Evolutionary conservation across 768 basidiomycete genomes (phyloP).

Genomic region (Chlorophyllum brunneum): DNA sequence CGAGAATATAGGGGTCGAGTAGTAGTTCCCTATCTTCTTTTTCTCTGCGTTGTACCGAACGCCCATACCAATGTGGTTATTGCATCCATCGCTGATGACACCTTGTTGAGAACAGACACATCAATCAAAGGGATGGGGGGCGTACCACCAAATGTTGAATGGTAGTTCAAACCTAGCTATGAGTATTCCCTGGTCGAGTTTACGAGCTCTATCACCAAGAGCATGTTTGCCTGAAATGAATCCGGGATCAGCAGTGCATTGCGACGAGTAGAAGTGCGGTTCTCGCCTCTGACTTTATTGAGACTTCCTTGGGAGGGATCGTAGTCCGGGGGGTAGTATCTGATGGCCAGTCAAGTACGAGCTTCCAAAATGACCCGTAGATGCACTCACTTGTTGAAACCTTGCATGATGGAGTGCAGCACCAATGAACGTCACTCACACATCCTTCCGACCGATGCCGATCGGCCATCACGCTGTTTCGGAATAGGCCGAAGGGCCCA

Average conservation of each 20-base stretch:
- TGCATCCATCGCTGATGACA: constrained; percentile 75
- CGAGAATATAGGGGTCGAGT: constrained; percentile 89
- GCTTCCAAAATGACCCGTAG: neutral
- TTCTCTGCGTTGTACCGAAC: constrained; percentile 99
- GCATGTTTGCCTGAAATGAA: constrained; percentile 79
- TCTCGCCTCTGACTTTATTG: constrained; percentile 64
- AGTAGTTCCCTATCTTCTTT: constrained; percentile 93
- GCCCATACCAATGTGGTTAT: constrained; percentile 97
- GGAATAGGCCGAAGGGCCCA: neutral
- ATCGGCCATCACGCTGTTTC: constrained; percentile 3
- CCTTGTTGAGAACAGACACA: neutral
- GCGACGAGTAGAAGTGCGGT: neutral
- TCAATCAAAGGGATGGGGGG: constrained; percentile 2
- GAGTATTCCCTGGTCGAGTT: constrained; percentile 93
- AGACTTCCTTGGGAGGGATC: constrained; percentile 61
- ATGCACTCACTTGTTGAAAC: constrained; percentile 46
- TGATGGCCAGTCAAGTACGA: constrained; percentile 15
- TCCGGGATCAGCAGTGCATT: constrained; percentile 9
- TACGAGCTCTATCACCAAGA: constrained; percentile 87
- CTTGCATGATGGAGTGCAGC: constrained; percentile 31
- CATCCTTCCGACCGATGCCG: neutral
- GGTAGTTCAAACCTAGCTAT: constrained; percentile 95
- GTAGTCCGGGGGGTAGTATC: constrained; percentile 50
- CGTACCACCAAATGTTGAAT: constrained; percentile 95
- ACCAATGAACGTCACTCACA: neutral